Evolutionary conservation across 2,329 filamentous ascomycete genomes (phyloP).

Genomic region (Alternaria arborescens): DNA sequence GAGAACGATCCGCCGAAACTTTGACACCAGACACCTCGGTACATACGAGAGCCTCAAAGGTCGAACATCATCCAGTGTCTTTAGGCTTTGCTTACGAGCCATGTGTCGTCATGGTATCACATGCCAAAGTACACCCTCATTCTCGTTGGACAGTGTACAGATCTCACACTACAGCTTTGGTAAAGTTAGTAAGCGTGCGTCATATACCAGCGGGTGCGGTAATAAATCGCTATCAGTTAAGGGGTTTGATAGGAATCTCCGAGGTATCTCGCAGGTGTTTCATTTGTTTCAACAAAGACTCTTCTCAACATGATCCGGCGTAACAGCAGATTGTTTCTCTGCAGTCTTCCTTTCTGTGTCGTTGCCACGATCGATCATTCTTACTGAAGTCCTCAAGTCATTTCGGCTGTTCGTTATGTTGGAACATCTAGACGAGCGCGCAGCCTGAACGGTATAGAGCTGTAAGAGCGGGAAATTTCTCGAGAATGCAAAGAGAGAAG

Average conservation of each 20-base stretch:
- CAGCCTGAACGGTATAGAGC: not conserved
- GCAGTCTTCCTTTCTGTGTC: not conserved
- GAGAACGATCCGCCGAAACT: not conserved
- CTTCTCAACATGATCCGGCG: not conserved
- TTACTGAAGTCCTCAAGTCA: not conserved
- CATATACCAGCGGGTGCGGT: not conserved
- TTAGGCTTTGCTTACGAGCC: not conserved
- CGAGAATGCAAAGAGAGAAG: slow-evolving; percentile 38
- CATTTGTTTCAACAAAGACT: not conserved
- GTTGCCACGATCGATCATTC: not conserved
- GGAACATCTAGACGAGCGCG: not conserved
- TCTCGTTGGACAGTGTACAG: not conserved
- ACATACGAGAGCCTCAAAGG: not conserved
- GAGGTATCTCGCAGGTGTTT: not conserved
- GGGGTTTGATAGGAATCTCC: not conserved
- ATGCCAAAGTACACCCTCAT: slow-evolving; percentile 30
- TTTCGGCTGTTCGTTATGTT: not conserved
- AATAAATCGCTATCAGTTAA: not conserved
- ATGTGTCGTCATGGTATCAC: slow-evolving; percentile 2
- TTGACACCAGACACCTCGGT: not conserved
- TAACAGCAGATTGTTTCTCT: not conserved
- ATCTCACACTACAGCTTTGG: not conserved
- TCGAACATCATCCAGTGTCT: not conserved
- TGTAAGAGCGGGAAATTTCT: slow-evolving; percentile 23
- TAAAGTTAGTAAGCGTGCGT: not conserved